A percentile compares a stretch with the other conserved stretches of the same genome.
Evolutionary conservation across 257 asterid species (phyloP).

Genomic region (Linaria vulgaris): DNA sequence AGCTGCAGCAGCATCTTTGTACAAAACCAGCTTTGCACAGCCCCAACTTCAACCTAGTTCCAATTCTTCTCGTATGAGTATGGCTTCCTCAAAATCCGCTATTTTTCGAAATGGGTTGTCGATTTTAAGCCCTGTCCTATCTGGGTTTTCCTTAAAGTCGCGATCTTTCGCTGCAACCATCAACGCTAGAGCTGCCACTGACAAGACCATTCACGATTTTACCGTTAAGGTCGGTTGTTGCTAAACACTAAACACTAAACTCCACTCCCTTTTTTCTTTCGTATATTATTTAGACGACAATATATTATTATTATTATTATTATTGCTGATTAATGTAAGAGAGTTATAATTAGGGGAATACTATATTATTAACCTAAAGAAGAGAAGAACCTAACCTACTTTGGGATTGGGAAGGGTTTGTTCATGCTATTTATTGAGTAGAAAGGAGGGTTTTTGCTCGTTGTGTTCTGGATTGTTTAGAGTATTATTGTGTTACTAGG

Average conservation of each 20-base stretch:
- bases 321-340: too few species aligned
- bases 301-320: too few species aligned
- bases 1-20: slow-evolving; percentile 49
- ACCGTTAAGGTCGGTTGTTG: slow-evolving; percentile 89
- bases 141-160: slow-evolving; percentile 45
- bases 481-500: too few species aligned
- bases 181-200: slow-evolving; percentile 82
- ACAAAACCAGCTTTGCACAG: slow-evolving; percentile 24
- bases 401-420: too few species aligned
- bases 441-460: too few species aligned
- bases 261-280: not conserved
- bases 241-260: too few species aligned
- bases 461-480: too few species aligned
- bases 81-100: slow-evolving; percentile 57
- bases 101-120: slow-evolving; percentile 54
- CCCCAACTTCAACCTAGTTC: slow-evolving; percentile 36
- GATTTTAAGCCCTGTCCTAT: slow-evolving; percentile 36
- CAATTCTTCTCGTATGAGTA: slow-evolving; percentile 29
- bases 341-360: too few species aligned
- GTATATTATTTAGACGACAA: too few species aligned
- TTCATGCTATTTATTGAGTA: too few species aligned
- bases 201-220: slow-evolving; percentile 69
- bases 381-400: too few species aligned
- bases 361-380: too few species aligned
- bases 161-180: slow-evolving; percentile 47